These are phyloP conservation scores for Phaffomyces thermotolerans DNA, from an alignment of 805 yeast species.

Conservation along the genomic window DNA sequence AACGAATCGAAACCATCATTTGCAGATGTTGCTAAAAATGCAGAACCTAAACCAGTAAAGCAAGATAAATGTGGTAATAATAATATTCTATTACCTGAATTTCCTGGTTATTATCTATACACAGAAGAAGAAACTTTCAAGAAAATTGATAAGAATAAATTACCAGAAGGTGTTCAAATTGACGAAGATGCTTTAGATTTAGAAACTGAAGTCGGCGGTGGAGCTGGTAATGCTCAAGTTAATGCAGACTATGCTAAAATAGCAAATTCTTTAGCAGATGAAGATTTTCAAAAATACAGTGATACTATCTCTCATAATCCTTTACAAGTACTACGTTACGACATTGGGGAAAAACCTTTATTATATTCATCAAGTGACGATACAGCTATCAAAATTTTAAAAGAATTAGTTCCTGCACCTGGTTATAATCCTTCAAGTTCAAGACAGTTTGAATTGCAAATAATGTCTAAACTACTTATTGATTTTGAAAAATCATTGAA, in stretches of 20 bases:
- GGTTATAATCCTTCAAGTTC: slow-evolving; percentile 50
- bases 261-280: slow-evolving; percentile 47
- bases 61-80: slow-evolving; percentile 14
- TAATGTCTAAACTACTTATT: slow-evolving; percentile 89
- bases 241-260: slow-evolving; percentile 42
- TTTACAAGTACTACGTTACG: slow-evolving; percentile 79
- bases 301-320: slow-evolving; percentile 76
- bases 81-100: slow-evolving; percentile 35
- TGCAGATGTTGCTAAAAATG: slow-evolving; percentile 28
- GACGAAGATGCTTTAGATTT: slow-evolving; percentile 42
- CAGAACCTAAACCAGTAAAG: slow-evolving; percentile 12
- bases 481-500: slow-evolving; percentile 55
- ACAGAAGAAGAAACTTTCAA: slow-evolving; percentile 65
- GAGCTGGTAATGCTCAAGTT: slow-evolving; percentile 17
- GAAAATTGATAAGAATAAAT: slow-evolving; percentile 30
- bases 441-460: slow-evolving; percentile 75
- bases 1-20: slow-evolving; percentile 12
- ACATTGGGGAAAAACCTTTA: slow-evolving; percentile 71
- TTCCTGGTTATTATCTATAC: slow-evolving; percentile 60
- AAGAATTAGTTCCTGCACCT: slow-evolving; percentile 46
- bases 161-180: slow-evolving; percentile 48
- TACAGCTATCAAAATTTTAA: slow-evolving; percentile 36
- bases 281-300: slow-evolving; percentile 71
- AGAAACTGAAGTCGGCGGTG: slow-evolving; percentile 28
- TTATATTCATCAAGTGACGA: slow-evolving; percentile 57